Evolutionary conservation across 768 basidiomycete species (phyloP).

Genomic region (Rubroboletus satanas): DNA sequence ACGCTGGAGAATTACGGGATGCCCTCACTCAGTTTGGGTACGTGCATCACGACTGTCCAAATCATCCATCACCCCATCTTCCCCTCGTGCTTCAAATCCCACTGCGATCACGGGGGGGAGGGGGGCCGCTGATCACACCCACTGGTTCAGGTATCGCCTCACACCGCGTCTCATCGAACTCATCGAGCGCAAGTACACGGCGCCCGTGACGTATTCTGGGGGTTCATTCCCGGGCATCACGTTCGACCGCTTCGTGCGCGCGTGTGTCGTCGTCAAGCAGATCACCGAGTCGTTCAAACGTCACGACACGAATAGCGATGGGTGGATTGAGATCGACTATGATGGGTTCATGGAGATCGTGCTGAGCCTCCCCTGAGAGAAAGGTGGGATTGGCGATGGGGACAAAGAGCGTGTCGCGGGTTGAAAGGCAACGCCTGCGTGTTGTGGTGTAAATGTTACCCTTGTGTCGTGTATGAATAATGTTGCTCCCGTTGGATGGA

Average conservation of each 20-base stretch:
- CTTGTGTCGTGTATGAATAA: slow-evolving; percentile 12
- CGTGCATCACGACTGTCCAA: slow-evolving; percentile 1
- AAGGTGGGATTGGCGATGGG: not conserved
- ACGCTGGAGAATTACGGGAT: slow-evolving; percentile 58
- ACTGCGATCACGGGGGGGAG: too few species aligned
- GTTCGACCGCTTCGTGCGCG: slow-evolving; percentile 84
- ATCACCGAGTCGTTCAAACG: slow-evolving; percentile 66
- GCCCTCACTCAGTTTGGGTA: slow-evolving; percentile 76
- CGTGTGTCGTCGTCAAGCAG: slow-evolving; percentile 79
- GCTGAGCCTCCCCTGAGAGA: slow-evolving; percentile 39
- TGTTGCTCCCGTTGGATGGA: not conserved
- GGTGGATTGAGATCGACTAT: slow-evolving; percentile 50
- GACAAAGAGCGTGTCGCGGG: not conserved
- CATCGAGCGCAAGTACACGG: slow-evolving; percentile 73
- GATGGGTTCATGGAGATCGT: slow-evolving; percentile 54
- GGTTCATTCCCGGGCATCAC: slow-evolving; percentile 57
- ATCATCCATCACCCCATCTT: not conserved
- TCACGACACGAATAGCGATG: slow-evolving; percentile 61
- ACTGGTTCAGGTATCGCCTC: slow-evolving; percentile 52
- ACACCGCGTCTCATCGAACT: slow-evolving; percentile 61
- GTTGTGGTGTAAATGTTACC: not conserved
- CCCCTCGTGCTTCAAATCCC: not conserved
- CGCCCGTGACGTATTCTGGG: slow-evolving; percentile 32
- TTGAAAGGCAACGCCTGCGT: not conserved
- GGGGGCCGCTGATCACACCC: not conserved